A percentile compares a stretch with the other conserved stretches of the same genome.
Conservation (phyloP, 1,284 basidiomycete genomes). For the Acaromyces ingoldii region DNA sequence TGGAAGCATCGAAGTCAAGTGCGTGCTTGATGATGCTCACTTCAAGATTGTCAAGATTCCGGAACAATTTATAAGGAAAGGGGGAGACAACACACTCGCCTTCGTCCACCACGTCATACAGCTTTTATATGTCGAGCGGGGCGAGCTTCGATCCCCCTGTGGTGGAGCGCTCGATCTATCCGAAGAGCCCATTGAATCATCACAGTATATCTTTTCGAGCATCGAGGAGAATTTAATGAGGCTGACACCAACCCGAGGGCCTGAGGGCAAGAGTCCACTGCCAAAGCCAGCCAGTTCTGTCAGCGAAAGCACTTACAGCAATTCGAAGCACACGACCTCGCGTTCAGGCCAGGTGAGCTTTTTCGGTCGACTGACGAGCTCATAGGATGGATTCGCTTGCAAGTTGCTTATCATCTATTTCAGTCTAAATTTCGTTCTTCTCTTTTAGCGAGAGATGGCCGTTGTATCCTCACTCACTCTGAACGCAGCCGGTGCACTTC, state of each 20-base stretch:
- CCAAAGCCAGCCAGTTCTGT: not conserved
- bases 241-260: not conserved
- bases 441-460: not conserved
- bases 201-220: not conserved
- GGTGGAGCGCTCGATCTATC: not conserved
- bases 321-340: not conserved
- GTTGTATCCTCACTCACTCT: not conserved
- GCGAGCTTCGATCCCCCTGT: not conserved
- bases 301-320: not conserved
- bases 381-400: not conserved
- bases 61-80: not conserved
- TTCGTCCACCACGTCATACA: not conserved
- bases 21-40: too few relatives aligned
- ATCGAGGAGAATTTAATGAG: not conserved
- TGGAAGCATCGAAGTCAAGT: too few relatives aligned
- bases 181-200: not conserved
- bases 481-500: not conserved
- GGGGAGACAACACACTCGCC: not conserved
- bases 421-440: conserved; percentile 1
- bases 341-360: not conserved
- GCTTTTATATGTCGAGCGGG: not conserved
- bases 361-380: not conserved
- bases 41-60: not conserved
- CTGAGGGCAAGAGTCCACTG: not conserved
- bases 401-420: not conserved